phyloP scores from a whole-genome alignment of 805 yeast species.

The Starmerella sp. region DNA sequence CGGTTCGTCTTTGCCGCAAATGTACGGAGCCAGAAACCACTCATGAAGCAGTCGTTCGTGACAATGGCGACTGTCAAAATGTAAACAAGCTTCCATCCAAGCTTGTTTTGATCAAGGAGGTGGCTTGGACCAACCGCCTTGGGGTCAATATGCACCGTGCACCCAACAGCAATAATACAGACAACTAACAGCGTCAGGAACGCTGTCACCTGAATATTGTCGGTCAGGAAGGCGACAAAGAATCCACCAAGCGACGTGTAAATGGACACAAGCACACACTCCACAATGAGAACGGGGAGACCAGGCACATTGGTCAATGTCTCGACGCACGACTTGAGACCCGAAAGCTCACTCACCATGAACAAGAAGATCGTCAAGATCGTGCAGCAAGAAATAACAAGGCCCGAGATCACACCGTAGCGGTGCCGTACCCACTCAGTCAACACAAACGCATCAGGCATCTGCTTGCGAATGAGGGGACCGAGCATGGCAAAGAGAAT shows the following conservation, averaged over 20 bases:
- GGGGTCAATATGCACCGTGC: conserved; percentile 36
- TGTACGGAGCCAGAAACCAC: conserved; percentile 91
- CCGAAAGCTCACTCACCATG: conserved; percentile 78
- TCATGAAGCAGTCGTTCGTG: conserved; percentile 79
- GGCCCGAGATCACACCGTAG: conserved; percentile 59
- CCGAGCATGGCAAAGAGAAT: conserved; percentile 73
- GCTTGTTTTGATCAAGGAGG: conserved; percentile 49
- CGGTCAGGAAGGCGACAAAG: conserved; percentile 77
- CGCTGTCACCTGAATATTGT: conserved; percentile 68
- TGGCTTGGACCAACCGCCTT: conserved; percentile 55
- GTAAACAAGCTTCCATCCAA: conserved; percentile 85
- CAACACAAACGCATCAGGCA: conserved; percentile 83
- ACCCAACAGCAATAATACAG: conserved; percentile 68
- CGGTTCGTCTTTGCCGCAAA: conserved; percentile 73
- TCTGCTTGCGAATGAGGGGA: conserved; percentile 61
- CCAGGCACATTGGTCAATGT: conserved; percentile 71
- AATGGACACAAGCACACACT: conserved; percentile 75
- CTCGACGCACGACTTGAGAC: conserved; percentile 64
- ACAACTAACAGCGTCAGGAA: conserved; percentile 57
- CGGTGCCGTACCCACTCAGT: conserved; percentile 91
- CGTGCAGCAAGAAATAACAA: conserved; percentile 70
- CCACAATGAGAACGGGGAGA: conserved; percentile 69
- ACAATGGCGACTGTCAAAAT: conserved; percentile 77
- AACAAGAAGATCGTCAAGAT: conserved; percentile 73
- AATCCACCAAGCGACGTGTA: conserved; percentile 87